Evolutionary conservation across 2,329 filamentous ascomycete genomes (phyloP), one percentile per base, ranked within the genome.

Genomic region (Aureobasidium sp.): DNA sequence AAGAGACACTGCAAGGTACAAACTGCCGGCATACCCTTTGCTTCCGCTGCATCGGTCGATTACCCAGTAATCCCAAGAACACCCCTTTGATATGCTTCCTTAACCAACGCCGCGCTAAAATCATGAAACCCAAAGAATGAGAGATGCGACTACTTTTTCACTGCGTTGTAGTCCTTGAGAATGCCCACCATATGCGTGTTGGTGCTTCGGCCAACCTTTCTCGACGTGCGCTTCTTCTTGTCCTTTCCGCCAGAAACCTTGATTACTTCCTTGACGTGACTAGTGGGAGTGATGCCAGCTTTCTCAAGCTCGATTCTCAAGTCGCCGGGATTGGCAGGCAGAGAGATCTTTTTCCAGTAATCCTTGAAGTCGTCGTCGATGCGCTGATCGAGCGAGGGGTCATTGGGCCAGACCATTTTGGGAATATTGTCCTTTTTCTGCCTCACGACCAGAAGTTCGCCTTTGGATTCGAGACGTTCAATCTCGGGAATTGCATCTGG

Each of bases 361-460:
- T 80, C 78, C 73, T 87, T 83, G 74, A 97, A 97, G 73, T 96
- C 91, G 9, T 83, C 77, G 71, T 97, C 91, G 68, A 97, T 87
- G 39, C 78, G 73, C 71, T 91, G 83, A 14, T 31, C 57, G 63
- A 60, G 65, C 44, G 51, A 67, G 61, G 91, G 84, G 69, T 96
- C 90, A 74, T 99, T 90, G 58, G 87, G 82, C 91, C 92, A 97
- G 59, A 99, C 87, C 78, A 88, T 90, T 69, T 87, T 86, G 1
- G 93, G 87, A 68, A 89, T 84, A 70, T 89, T 88, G 73, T 97
- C 93, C 78, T 97, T 97, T 77, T 94, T 95, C 62, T 92, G 92
- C 64, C 92, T 85, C 25, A 90, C 89, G 6, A 97, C 90, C 39
- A 97, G 81, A 49, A 97, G 81, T 74, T 88, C 87, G 70, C 92